phyloP scores from a whole-genome alignment of 2,329 filamentous ascomycete genomes.

The Penicillium sp. region DNA sequence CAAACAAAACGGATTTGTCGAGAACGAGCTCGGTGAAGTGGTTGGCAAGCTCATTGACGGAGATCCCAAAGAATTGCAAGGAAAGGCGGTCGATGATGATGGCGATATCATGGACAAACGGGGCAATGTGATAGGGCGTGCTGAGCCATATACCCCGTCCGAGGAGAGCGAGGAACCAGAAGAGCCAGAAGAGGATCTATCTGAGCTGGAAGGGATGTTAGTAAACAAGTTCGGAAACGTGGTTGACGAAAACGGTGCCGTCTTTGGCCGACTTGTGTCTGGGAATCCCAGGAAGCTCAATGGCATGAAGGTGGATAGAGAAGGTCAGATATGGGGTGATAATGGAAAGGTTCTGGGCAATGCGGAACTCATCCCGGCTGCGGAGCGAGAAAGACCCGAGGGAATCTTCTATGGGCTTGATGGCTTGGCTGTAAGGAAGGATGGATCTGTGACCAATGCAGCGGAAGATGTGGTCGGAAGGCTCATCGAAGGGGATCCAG shows the following conservation, averaged over 20 bases:
- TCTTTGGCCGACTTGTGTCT: conserved; percentile 59
- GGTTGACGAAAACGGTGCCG: conserved; percentile 60
- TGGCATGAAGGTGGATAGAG: conserved; percentile 62
- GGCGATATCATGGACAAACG: conserved; percentile 81
- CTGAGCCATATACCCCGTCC: conserved; percentile 49
- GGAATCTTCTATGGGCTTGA: conserved; percentile 64
- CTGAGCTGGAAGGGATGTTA: conserved; percentile 59
- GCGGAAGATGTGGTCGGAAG: conserved; percentile 51
- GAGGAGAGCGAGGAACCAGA: conserved; percentile 40
- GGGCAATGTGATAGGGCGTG: conserved; percentile 61
- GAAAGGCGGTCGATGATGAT: conserved; percentile 75
- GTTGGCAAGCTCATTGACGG: conserved; percentile 73
- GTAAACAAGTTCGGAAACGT: conserved; percentile 66
- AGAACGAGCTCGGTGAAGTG: conserved; percentile 76
- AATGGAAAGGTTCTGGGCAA: conserved; percentile 61
- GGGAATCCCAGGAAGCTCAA: conserved; percentile 57
- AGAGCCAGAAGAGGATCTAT: conserved; percentile 59
- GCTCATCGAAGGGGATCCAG: conserved; percentile 64
- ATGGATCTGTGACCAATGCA: conserved; percentile 54
- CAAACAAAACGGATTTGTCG: conserved; percentile 59
- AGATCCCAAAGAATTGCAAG: conserved; percentile 70
- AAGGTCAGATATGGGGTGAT: conserved; percentile 66
- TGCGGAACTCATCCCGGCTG: conserved; percentile 58
- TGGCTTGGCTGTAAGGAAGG: conserved; percentile 56
- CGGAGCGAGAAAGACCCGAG: conserved; percentile 50